phyloP scores from a whole-genome alignment of 345 rosid species.

The Nephelium lappaceum region DNA sequence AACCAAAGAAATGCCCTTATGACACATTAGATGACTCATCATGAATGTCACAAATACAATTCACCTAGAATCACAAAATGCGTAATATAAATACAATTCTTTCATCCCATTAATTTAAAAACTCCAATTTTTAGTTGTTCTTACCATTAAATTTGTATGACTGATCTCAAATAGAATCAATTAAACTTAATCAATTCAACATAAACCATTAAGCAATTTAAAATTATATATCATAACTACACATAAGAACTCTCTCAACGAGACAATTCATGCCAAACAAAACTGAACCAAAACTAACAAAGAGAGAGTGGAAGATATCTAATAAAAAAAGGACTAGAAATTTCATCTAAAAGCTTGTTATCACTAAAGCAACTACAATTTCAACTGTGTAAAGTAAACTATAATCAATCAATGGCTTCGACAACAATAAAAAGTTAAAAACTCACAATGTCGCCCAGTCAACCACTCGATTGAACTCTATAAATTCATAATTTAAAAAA shows the following conservation, averaged over 20 bases:
- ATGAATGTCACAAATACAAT: background rate
- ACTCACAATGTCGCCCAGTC: background rate
- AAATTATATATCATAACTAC: background rate
- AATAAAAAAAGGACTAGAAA: background rate
- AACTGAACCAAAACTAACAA: too few relatives aligned
- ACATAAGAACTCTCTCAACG: background rate
- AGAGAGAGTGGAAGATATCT: background rate
- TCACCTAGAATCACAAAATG: background rate
- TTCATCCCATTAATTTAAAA: background rate
- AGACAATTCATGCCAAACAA: background rate
- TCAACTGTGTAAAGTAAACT: background rate
- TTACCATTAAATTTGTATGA: background rate
- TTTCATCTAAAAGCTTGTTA: background rate
- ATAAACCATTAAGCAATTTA: background rate
- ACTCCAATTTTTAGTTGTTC: background rate
- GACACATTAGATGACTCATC: background rate
- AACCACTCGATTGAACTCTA: background rate
- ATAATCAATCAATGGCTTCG: background rate
- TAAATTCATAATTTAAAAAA: background rate
- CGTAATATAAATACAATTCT: background rate
- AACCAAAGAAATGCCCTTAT: background rate
- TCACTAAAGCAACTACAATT: background rate
- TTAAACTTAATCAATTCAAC: background rate
- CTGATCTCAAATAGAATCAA: background rate
- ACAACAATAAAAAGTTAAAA: background rate